Percentiles rank a stretch among this genome's conserved stretches.
phyloP scores from a whole-genome alignment of 768 basidiomycete genomes.

The Termitomyces sp. region DNA sequence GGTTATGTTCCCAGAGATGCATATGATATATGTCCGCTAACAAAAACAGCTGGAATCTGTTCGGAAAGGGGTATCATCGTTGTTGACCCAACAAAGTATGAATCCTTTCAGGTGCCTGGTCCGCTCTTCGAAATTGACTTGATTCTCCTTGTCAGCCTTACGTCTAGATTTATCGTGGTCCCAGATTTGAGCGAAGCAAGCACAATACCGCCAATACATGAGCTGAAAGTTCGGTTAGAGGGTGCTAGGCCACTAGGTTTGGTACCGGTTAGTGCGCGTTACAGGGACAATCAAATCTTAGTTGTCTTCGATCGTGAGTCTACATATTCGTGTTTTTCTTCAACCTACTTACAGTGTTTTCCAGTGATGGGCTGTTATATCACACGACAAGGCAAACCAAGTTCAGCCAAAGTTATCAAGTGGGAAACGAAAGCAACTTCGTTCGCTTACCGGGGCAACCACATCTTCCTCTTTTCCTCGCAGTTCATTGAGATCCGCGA shows the following conservation, averaged over 20 bases:
- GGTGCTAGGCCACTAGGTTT: constrained; percentile 64
- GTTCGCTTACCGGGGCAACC: constrained; percentile 56
- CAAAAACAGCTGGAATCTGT: constrained; percentile 63
- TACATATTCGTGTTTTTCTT: constrained; percentile 1
- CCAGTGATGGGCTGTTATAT: constrained; percentile 77
- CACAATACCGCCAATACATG: constrained; percentile 35
- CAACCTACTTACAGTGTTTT: not conserved
- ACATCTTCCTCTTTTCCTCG: constrained; percentile 70
- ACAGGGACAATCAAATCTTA: constrained; percentile 44
- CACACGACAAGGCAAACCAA: constrained; percentile 63
- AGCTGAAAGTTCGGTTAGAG: constrained; percentile 59
- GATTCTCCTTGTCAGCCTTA: constrained; percentile 31
- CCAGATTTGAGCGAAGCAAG: constrained; percentile 53
- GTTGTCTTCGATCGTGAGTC: constrained; percentile 72
- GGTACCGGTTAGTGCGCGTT: constrained; percentile 36
- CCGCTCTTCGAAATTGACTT: not conserved
- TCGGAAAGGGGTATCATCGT: constrained; percentile 64
- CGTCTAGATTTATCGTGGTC: constrained; percentile 43
- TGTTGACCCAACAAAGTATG: constrained; percentile 66
- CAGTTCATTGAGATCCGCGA: constrained; percentile 76
- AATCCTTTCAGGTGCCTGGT: not conserved
- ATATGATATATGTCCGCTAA: constrained; percentile 53
- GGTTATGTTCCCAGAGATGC: constrained; percentile 73
- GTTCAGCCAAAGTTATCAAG: constrained; percentile 60
- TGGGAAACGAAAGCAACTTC: constrained; percentile 74